These are phyloP conservation scores for Pseudozyma flocculosa DNA, from an alignment of 1,284 basidiomycete genomes.

Conservation along the genomic window DNA sequence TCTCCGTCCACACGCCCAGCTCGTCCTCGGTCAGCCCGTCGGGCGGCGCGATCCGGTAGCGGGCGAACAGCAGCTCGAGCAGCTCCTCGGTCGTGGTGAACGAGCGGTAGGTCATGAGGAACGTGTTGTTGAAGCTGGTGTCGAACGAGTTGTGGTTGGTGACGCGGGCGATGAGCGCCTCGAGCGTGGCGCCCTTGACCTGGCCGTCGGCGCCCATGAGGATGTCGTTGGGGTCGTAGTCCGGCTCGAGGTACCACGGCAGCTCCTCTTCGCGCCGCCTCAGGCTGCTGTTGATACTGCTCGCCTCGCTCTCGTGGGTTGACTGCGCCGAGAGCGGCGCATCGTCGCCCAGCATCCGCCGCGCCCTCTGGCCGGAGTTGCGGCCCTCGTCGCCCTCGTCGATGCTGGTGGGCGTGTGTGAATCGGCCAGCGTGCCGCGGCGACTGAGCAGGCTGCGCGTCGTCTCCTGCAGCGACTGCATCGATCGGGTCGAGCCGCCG, in stretches of 20 bases:
- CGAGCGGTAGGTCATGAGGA: constrained; percentile 95
- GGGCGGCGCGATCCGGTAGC: constrained; percentile 80
- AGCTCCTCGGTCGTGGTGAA: constrained; percentile 85
- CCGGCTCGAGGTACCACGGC: constrained; percentile 77
- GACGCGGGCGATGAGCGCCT: constrained; percentile 80
- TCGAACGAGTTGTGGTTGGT: constrained; percentile 75
- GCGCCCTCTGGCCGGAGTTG: constrained; percentile 38
- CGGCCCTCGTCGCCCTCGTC: constrained; percentile 25
- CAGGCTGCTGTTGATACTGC: constrained; percentile 4
- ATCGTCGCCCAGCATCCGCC: constrained; percentile 76
- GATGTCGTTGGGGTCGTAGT: constrained; percentile 77
- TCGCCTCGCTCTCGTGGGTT: constrained; percentile 28
- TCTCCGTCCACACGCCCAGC: constrained; percentile 75
- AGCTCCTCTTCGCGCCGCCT: constrained; percentile 59
- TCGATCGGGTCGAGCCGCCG: constrained; percentile 20
- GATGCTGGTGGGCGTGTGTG: constrained; percentile 14
- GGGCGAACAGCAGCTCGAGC: constrained; percentile 78
- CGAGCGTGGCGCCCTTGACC: constrained; percentile 82
- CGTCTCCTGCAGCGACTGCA: constrained; percentile 15
- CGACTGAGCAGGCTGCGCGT: constrained; percentile 16
- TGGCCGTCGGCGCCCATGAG: constrained; percentile 69
- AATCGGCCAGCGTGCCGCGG: constrained; percentile 31
- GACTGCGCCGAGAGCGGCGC: constrained; percentile 28
- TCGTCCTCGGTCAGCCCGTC: constrained; percentile 69
- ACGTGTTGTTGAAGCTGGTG: constrained; percentile 81